Evolutionary conservation across 228 moss, liverwort and hornwort genomes (phyloP).

Genomic region (Sphagnum fallax): DNA sequence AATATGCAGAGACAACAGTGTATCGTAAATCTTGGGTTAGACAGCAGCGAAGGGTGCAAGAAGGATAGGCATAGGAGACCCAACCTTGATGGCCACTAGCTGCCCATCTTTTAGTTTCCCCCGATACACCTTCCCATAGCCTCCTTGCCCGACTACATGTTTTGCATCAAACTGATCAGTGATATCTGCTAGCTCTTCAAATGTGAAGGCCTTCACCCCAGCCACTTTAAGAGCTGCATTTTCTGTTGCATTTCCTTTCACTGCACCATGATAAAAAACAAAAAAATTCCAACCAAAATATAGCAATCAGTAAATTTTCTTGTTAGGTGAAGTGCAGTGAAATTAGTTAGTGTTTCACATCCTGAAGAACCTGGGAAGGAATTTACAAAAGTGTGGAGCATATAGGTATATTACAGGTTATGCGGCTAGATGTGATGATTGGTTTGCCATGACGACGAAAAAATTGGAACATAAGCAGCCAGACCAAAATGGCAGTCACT

Average conservation of each 20-base stretch:
- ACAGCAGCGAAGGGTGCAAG: too few relatives aligned
- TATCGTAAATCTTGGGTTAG: too few relatives aligned
- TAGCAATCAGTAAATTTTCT: too few relatives aligned
- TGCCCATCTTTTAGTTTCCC: constrained; percentile 20
- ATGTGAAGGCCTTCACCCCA: constrained; percentile 28
- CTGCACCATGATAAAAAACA: background rate
- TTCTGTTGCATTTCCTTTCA: background rate
- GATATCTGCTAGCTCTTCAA: constrained; percentile 19
- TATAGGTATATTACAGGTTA: background rate
- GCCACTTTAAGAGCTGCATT: constrained; percentile 12
- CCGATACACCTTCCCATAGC: constrained; percentile 33
- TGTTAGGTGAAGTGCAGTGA: too few relatives aligned
- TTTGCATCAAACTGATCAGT: constrained; percentile 24
- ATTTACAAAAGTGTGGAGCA: background rate
- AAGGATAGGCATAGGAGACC: too few relatives aligned
- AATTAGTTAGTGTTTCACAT: background rate
- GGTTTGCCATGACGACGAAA: constrained; percentile 1
- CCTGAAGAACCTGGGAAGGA: constrained; percentile 2
- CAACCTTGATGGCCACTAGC: constrained; percentile 23
- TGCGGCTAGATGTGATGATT: background rate
- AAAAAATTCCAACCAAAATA: too few relatives aligned
- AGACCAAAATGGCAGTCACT: constrained; percentile 9
- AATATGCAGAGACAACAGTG: too few relatives aligned
- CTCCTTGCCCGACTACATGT: constrained; percentile 23
- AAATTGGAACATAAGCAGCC: constrained; percentile 10